A percentile compares a stretch with the other conserved stretches of the same genome.
phyloP scores from a whole-genome alignment of 2,329 filamentous ascomycete genomes.

The Colletotrichum paranaense region DNA sequence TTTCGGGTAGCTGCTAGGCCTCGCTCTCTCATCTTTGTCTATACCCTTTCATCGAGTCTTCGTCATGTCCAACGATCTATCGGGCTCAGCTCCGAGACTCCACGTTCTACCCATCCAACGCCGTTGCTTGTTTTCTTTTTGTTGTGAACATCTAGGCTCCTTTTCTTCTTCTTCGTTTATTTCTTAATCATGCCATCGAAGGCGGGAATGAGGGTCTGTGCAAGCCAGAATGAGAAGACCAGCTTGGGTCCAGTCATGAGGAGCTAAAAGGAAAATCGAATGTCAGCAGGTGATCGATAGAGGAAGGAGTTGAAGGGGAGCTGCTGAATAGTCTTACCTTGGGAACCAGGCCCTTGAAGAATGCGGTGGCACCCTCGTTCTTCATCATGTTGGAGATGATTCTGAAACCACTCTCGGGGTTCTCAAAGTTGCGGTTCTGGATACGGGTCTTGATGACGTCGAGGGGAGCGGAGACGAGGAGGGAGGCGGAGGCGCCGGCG shows the following conservation, averaged over 20 bases:
- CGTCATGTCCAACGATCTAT: conserved; percentile 50
- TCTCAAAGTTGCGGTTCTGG: conserved; percentile 98
- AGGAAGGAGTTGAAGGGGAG: background rate
- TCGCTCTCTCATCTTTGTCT: conserved; percentile 21
- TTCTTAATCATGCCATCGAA: conserved; percentile 70
- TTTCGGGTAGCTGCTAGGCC: background rate
- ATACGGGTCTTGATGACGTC: conserved; percentile 99
- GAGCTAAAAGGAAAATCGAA: conserved; percentile 62
- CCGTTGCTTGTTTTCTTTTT: conserved; percentile 3
- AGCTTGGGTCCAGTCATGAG: conserved; percentile 99
- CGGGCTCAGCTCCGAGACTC: conserved; percentile 22
- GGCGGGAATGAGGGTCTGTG: conserved; percentile 95
- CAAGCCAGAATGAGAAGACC: conserved; percentile 99
- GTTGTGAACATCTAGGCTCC: conserved; percentile 2
- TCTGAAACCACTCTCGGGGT: conserved; percentile 92
- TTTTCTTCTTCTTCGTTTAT: conserved; percentile 38
- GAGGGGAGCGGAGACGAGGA: conserved; percentile 93
- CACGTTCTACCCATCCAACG: conserved; percentile 39
- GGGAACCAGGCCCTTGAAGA: conserved; percentile 98
- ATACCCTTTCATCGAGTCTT: conserved; percentile 12
- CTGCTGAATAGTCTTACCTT: conserved; percentile 68
- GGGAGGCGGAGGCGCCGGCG: conserved; percentile 92
- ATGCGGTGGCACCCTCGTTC: conserved; percentile 85
- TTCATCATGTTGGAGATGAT: conserved; percentile 94
- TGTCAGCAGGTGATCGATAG: conserved; percentile 10